Percentiles rank a stretch among this genome's conserved stretches.
These are phyloP conservation scores for Penicillium sp. DNA, from an alignment of 2,329 filamentous ascomycete species.

Conservation along the genomic window DNA sequence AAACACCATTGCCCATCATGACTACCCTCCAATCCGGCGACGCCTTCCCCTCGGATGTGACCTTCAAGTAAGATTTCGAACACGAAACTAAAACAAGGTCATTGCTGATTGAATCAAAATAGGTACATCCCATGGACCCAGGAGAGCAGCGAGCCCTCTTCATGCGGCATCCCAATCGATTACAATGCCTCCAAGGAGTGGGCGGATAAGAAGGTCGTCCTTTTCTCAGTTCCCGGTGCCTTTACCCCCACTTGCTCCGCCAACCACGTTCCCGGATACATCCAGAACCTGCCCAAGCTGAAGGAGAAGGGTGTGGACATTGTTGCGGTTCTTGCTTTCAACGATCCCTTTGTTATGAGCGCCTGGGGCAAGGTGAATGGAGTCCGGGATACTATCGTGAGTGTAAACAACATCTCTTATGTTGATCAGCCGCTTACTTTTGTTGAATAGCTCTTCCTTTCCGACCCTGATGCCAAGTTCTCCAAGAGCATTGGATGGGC, in stretches of 20 bases:
- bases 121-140: conserved; percentile 76
- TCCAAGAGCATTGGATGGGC: conserved; percentile 75
- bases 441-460: conserved; percentile 66
- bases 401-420: not conserved
- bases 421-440: not conserved
- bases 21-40: conserved; percentile 76
- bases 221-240: conserved; percentile 73
- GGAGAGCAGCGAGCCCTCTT: conserved; percentile 68
- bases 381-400: conserved; percentile 66
- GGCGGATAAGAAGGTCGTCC: conserved; percentile 70
- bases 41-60: conserved; percentile 74
- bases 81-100: not conserved
- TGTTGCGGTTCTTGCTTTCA: conserved; percentile 75
- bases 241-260: conserved; percentile 86
- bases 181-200: conserved; percentile 81
- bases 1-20: conserved; percentile 39
- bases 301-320: conserved; percentile 78
- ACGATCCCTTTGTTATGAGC: conserved; percentile 83
- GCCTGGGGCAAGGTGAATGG: conserved; percentile 86
- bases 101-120: not conserved
- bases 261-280: conserved; percentile 75
- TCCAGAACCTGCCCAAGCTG: conserved; percentile 67
- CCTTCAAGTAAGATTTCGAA: conserved; percentile 62
- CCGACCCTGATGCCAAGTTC: conserved; percentile 70
- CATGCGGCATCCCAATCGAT: conserved; percentile 74